Base-by-base conservation (phyloP, 495 filamentous ascomycete species). In the Talaromyces borbonicus region DNA sequence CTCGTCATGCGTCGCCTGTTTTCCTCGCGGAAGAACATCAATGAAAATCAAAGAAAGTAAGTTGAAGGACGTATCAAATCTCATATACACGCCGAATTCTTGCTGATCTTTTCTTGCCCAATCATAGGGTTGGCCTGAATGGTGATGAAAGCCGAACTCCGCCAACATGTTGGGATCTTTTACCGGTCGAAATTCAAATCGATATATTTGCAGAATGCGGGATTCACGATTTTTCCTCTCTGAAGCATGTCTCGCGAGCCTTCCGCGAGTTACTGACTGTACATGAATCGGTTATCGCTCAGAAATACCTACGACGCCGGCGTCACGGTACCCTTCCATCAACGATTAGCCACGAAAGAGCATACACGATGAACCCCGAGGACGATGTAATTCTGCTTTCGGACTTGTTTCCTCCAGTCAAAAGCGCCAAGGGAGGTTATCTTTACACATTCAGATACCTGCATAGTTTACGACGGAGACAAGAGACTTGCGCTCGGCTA, bases 321-420 rank as follows among this genome's bases (percentile, higher is more conserved):
- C 66, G 68, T 7, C 66, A 69, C 47, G 68, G 66, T 36, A 69
- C 65, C n/a, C 63, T 71, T 11, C 68, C 68, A 5, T 69, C 66
- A 11, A 62, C 65, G 2, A 60, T 67, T 24, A 60, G 66, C 38
- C 46, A 48, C 45, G 62, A 67, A 15, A 56, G 59, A 39, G 65
- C 49, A 33, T 68, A 69, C 55, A 67, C 68, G n/a, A 57, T 65
- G 23, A 64, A 62, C 32, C 66, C 68, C 3, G 60, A 62, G 44
- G 68, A 71, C 46, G 68, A 71, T 56, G 66, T 65, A 11, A 61
- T 71, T 11, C 61, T 71, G 26, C 53, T 71, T 22, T 71, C 68
- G 35, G 68, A 71, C 51, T 52, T 71, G 12, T 71, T 71, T 41
- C 66, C 61, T 7, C 68, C 68, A 0, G 52, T 60, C 4, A 67